Evolutionary conservation across 805 yeast genomes (phyloP).

Genomic region (Candida sakaeoensis): DNA sequence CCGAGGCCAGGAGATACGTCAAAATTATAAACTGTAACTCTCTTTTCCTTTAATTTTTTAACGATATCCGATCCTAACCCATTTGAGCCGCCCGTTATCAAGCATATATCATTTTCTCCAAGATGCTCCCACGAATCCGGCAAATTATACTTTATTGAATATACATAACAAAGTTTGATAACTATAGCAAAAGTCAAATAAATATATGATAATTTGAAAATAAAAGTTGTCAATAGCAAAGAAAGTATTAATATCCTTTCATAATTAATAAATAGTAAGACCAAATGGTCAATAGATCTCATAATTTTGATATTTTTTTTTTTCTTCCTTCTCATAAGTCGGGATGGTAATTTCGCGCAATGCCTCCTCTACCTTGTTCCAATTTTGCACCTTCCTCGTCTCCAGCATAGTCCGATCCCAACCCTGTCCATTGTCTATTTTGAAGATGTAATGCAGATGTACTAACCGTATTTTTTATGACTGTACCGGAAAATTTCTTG

Average conservation of each 20-base stretch:
- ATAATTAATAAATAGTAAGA: constrained; percentile 1
- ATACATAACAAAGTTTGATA: constrained; percentile 1
- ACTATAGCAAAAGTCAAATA: constrained; percentile 1
- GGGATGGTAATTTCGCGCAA: constrained; percentile 75
- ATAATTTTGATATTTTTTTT: constrained; percentile 3
- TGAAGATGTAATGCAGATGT: constrained; percentile 82
- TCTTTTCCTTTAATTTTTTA: constrained; percentile 16
- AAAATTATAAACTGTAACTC: constrained; percentile 24
- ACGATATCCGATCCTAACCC: constrained; percentile 49
- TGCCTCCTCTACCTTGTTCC: constrained; percentile 81
- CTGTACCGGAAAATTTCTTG: constrained; percentile 51
- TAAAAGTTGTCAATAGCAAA: constrained; percentile 2
- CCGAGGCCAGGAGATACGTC: constrained; percentile 19
- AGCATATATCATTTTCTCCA: constrained; percentile 19
- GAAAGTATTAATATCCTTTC: constrained; percentile 2
- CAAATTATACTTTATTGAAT: constrained; percentile 5
- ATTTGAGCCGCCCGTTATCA: constrained; percentile 49
- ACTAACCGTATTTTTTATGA: constrained; percentile 74
- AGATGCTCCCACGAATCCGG: constrained; percentile 6
- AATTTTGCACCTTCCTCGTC: constrained; percentile 68
- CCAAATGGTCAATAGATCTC: constrained; percentile 7
- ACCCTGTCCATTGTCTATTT: constrained; percentile 77
- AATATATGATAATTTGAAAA: constrained; percentile 6
- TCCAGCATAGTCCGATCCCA: constrained; percentile 73
- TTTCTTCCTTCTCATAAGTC: constrained; percentile 16